phyloP scores from a whole-genome alignment of 169 alveolate genomes.

The Cryptosporidium sp. region DNA sequence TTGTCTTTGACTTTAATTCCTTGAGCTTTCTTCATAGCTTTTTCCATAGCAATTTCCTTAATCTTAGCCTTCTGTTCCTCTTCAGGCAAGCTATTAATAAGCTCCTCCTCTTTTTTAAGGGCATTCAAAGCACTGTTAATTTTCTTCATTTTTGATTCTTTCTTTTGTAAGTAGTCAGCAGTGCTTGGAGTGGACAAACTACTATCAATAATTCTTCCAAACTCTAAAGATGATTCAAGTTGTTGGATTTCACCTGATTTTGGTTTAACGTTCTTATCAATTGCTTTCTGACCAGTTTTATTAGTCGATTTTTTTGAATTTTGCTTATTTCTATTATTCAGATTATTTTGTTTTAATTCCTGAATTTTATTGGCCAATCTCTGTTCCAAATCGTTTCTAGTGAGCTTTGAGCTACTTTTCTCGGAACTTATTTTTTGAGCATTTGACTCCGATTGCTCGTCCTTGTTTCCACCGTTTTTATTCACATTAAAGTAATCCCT shows the following conservation, averaged over 20 bases:
- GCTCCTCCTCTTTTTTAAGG: conserved; percentile 35
- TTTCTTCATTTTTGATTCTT: conserved; percentile 56
- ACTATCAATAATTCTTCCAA: conserved; percentile 12
- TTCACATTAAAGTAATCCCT: conserved; percentile 22
- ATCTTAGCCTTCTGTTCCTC: conserved; percentile 8
- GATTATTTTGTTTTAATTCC: conserved; percentile 23
- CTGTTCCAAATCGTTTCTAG: conserved; percentile 51
- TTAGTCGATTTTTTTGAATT: neutral
- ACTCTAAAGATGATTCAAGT: conserved; percentile 16
- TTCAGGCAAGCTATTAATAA: conserved; percentile 17
- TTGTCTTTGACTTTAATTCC: conserved; percentile 59
- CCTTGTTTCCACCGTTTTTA: neutral
- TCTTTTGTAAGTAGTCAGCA: conserved; percentile 4
- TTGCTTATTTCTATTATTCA: conserved; percentile 3
- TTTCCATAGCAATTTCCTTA: conserved; percentile 54
- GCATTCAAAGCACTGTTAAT: conserved; percentile 11
- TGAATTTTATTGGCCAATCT: conserved; percentile 48
- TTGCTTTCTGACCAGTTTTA: neutral
- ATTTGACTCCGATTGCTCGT: neutral
- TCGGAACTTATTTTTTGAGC: neutral
- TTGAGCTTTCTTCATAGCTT: conserved; percentile 55
- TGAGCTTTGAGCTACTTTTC: neutral
- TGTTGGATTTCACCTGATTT: neutral
- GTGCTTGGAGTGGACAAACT: neutral
- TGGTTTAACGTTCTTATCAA: neutral